phyloP scores from a whole-genome alignment of 805 yeast species.

The Candida chauliodis region DNA sequence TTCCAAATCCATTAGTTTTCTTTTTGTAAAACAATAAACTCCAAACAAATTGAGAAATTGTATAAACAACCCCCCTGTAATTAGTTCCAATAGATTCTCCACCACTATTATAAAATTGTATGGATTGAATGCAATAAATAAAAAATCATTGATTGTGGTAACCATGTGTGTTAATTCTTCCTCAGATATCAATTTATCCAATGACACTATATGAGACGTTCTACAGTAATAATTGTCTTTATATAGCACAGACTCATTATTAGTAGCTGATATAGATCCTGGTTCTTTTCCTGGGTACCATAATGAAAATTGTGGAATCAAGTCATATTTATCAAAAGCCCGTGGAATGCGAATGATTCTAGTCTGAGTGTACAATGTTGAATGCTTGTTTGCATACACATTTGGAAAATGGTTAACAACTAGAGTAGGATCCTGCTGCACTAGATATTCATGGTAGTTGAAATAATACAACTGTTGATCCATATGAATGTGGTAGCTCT shows the following conservation, averaged over 20 bases:
- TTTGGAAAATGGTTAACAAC: constrained; percentile 69
- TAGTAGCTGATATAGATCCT: constrained; percentile 37
- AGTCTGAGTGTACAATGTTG: constrained; percentile 32
- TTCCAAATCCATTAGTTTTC: constrained; percentile 40
- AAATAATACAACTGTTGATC: constrained; percentile 36
- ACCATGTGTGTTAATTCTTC: constrained; percentile 44
- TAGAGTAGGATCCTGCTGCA: constrained; percentile 21
- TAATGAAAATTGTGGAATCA: constrained; percentile 54
- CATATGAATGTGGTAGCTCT: not conserved
- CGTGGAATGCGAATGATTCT: constrained; percentile 69
- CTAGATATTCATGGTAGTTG: constrained; percentile 64
- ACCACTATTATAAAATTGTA: constrained; percentile 20
- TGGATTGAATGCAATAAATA: constrained; percentile 40
- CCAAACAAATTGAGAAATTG: constrained; percentile 15
- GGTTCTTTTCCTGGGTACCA: constrained; percentile 59
- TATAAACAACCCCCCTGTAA: constrained; percentile 35
- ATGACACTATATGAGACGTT: constrained; percentile 48
- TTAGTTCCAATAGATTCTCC: constrained; percentile 39
- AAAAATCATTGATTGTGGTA: constrained; percentile 36
- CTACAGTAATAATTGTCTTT: constrained; percentile 48
- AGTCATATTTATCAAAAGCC: constrained; percentile 35
- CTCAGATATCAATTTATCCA: constrained; percentile 21
- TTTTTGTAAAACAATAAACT: constrained; percentile 21
- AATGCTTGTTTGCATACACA: constrained; percentile 34
- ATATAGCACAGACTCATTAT: constrained; percentile 24